Base-by-base conservation (phyloP, 177 flowering plant species). In the Vitis hybrid region DNA sequence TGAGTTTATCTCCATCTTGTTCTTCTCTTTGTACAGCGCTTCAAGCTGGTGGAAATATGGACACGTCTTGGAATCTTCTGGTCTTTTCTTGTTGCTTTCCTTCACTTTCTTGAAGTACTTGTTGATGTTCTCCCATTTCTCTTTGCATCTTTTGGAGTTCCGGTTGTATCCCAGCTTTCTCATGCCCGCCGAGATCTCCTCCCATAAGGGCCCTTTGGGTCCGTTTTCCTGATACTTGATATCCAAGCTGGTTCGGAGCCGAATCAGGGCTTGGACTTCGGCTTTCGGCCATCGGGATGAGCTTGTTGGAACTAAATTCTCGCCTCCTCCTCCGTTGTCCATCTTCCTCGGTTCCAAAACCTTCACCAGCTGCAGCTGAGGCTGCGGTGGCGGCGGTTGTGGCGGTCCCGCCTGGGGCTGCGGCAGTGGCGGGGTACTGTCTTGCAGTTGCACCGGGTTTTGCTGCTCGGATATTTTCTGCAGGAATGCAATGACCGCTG, bases 91-190 rank as follows among this genome's bases (percentile, higher is more conserved):
- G 85, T 82, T 87, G 87, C 96, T 89, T 67, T 93, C 99, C 61
- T 91, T 94, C 65, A 93, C 97, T 70, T 90, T 94, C 87, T 90
- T 94, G 89, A 81, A 93, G 87, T 94, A 94, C 82, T 94, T 94
- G 84, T 94, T 94, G 49, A 94, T 92, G 84, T 94, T 92, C 83
- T 94, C 97, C 98, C 98, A 94, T 69, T 94, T 94, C 86, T 94
- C 98, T 68, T 94, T 93, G 84, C 99, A 94, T 55, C 98, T 77
- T 80, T 94, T 94, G 0, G 99, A 68, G 70, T 71, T 94, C 50
- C 99, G 62, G 45, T 82, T 81, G 88, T 88, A 94, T 3, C 99
- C 99, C 1, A 90, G 67, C 70, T 72, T 79, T 15, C 68, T 62
- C 99, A 94, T 93, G n/a, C 76, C 88, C 0, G 82, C 70, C 9